phyloP scores from a whole-genome alignment of 225 moss, liverwort and hornwort species.

The Marchantia paleacea region DNA sequence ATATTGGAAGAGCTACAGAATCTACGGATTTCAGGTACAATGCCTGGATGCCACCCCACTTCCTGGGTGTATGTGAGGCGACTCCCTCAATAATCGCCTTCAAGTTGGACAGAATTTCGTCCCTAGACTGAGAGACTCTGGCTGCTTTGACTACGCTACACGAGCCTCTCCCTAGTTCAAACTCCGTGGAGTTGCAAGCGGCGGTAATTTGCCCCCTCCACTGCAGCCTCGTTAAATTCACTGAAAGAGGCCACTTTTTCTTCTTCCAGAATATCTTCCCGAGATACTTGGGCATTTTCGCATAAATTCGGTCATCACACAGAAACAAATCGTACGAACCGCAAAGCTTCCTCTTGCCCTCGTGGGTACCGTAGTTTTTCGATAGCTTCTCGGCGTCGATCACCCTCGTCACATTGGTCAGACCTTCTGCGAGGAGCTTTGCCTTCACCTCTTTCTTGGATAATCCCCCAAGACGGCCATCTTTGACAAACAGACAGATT shows the following conservation, averaged over 20 bases:
- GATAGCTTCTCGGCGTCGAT: constrained; percentile 70
- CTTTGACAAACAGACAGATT: constrained; percentile 64
- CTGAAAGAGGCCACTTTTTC: constrained; percentile 86
- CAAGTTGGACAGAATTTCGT: constrained; percentile 60
- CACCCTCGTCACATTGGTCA: constrained; percentile 57
- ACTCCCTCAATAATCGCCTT: constrained; percentile 56
- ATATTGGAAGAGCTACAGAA: constrained; percentile 67
- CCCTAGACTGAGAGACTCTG: constrained; percentile 58
- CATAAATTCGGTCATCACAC: constrained; percentile 66
- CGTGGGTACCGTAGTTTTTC: constrained; percentile 57
- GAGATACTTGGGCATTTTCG: constrained; percentile 62
- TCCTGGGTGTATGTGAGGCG: constrained; percentile 53
- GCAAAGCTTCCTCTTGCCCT: constrained; percentile 79
- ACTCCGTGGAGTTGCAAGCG: constrained; percentile 61
- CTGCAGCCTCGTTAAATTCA: constrained; percentile 49
- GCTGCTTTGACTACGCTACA: constrained; percentile 78
- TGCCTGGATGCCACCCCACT: constrained; percentile 70
- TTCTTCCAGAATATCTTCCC: constrained; percentile 79
- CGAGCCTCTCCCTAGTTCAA: constrained; percentile 68
- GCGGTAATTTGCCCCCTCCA: constrained; percentile 61
- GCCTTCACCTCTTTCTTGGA: constrained; percentile 57
- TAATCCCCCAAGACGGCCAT: constrained; percentile 50
- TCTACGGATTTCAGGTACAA: constrained; percentile 70
- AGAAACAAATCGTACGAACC: constrained; percentile 80
- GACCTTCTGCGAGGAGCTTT: constrained; percentile 50